These are phyloP conservation scores for Eutrema japonicum DNA, from an alignment of 345 rosid species.

Conservation along the genomic window DNA sequence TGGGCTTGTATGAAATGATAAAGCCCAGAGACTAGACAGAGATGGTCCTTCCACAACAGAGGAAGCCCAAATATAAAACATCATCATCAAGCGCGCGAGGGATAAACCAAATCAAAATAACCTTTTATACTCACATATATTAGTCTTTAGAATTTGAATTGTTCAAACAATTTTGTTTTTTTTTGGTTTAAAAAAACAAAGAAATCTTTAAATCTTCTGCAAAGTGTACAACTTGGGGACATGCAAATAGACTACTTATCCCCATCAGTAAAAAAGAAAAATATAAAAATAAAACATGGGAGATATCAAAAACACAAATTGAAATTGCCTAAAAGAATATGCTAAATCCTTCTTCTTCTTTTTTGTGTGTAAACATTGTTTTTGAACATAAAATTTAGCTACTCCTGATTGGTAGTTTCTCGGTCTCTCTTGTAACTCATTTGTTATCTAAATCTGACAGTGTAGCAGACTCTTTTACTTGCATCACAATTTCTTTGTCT, in stretches of 20 bases:
- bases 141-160: background rate
- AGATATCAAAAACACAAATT: conserved; percentile 29
- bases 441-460: conserved; percentile 23
- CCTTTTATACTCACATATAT: background rate
- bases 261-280: background rate
- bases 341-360: background rate
- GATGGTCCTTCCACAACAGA: background rate
- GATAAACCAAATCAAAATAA: background rate
- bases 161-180: background rate
- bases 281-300: background rate
- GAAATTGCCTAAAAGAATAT: conserved; percentile 34
- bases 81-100: background rate
- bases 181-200: background rate
- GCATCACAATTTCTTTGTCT: conserved; percentile 10
- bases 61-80: background rate
- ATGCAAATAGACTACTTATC: background rate
- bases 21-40: background rate
- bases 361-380: background rate
- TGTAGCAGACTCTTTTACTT: conserved; percentile 31
- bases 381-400: conserved; percentile 22
- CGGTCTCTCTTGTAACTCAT: conserved; percentile 17
- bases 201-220: background rate
- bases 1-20: background rate
- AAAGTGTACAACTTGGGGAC: conserved; percentile 28
- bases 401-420: conserved; percentile 30